Evolutionary conservation across 2,329 filamentous ascomycete genomes (phyloP), one percentile per base, ranked within the genome.

Genomic region (Zasmidium angulare): DNA sequence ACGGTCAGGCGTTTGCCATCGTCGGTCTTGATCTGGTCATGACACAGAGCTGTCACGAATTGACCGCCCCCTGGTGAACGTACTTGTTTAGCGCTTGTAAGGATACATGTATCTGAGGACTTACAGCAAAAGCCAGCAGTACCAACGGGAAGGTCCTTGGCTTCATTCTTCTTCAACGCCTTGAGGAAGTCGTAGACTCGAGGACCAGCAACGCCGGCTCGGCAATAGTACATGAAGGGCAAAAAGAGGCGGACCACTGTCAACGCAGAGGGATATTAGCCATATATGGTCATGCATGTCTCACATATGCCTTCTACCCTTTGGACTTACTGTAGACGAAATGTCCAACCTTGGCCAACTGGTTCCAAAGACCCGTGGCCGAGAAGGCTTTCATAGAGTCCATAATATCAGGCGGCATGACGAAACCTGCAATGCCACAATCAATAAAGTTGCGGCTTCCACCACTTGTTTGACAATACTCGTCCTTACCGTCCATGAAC

Each of bases 11-110:
- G 60, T 29, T 66, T 68, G 17, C 68, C 69, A 40, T 72, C 66
- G 12, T 66, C 59, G n/a, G 66, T 65, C 54, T 71, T 69, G 20
- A 63, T 63, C 36, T 70, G 61, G 48, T 73, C 66, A 58, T 68
- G 68, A 59, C 70, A 72, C 1, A 76, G 70, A 48, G 71, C 62
- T 1, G 70, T 71, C 6, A 73, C 69, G 58, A 68, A 73, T 46
- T 72, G 65, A 9, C 66, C 74, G 46, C 74, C 74, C 73, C 72
- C 74, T 43, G 36, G 11, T 19, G 6, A 43, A 3, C 36, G n/a
- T n/a, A n/a, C n/a, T n/a, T n/a, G n/a, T n/a, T n/a, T n/a, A n/a
- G n/a, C n/a, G n/a, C n/a, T n/a, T n/a, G n/a, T n/a, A n/a, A n/a
- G n/a, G n/a, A n/a, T n/a, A n/a, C n/a, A n/a, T n/a, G n/a, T n/a